These are phyloP conservation scores for Ogataea sp. DNA, from an alignment of 805 yeast genomes.

Conservation along the genomic window DNA sequence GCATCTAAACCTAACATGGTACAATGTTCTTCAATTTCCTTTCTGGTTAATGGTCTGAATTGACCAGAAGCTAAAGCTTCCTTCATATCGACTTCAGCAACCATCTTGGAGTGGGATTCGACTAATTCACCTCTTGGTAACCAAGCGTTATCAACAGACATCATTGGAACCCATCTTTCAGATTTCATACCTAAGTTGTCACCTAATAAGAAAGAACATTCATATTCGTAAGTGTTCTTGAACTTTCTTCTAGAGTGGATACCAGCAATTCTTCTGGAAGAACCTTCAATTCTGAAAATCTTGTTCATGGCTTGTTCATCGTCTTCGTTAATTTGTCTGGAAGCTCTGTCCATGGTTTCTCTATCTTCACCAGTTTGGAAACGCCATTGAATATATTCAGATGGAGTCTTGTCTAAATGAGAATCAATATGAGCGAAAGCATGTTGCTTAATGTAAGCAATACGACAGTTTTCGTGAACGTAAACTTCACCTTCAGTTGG, in stretches of 20 bases:
- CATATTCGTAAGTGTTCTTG: conserved; percentile 99
- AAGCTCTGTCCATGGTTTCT: conserved; percentile 99
- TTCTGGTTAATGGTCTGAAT: conserved; percentile 99
- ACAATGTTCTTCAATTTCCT: conserved; percentile 99
- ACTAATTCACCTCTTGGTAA: conserved; percentile 97
- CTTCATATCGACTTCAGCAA: conserved; percentile 99
- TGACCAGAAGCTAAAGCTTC: conserved; percentile 99
- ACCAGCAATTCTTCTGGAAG: conserved; percentile 94
- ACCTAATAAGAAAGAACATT: conserved; percentile 95
- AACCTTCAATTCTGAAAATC: conserved; percentile 97
- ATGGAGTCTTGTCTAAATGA: conserved; percentile 98
- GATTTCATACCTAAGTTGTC: conserved; percentile 98
- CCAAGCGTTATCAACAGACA: conserved; percentile 99
- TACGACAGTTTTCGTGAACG: conserved; percentile 99
- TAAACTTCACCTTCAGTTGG: conserved; percentile 99
- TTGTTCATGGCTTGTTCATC: conserved; percentile 99
- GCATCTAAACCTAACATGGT: conserved; percentile 97
- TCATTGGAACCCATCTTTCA: conserved; percentile 99
- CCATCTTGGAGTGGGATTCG: conserved; percentile 98
- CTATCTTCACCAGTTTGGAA: conserved; percentile 99
- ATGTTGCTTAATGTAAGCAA: conserved; percentile 99
- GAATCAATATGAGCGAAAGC: conserved; percentile 99
- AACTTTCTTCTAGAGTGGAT: conserved; percentile 97
- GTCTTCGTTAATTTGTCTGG: conserved; percentile 93
- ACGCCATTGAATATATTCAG: conserved; percentile 99